phyloP scores from a whole-genome alignment of 1,284 basidiomycete species.

The Boletus mariae region DNA sequence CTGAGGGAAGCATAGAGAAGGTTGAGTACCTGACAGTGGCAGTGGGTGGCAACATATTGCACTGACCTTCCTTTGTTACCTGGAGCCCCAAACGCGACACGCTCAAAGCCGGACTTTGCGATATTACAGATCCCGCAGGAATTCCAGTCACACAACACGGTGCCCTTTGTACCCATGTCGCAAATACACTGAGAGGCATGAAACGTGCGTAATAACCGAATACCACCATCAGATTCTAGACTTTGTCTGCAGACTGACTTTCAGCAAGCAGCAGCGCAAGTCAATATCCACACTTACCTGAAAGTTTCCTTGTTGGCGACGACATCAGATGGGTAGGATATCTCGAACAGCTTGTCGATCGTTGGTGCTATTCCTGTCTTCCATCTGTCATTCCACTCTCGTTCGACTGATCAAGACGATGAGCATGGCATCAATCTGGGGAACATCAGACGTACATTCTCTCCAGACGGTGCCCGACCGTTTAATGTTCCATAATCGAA shows the following conservation, averaged over 20 bases:
- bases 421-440: slow-evolving; percentile 15
- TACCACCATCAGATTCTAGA: slow-evolving; percentile 28
- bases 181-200: slow-evolving; percentile 63
- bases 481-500: slow-evolving; percentile 32
- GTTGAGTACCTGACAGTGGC: slow-evolving; percentile 3
- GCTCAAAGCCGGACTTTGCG: slow-evolving; percentile 50
- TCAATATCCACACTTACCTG: slow-evolving; percentile 38
- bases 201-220: slow-evolving; percentile 51
- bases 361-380: slow-evolving; percentile 35
- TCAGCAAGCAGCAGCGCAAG: slow-evolving; percentile 5
- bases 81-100: slow-evolving; percentile 50
- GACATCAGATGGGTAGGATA: slow-evolving; percentile 33
- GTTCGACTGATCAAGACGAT: slow-evolving; percentile 24
- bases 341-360: slow-evolving; percentile 53
- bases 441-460: slow-evolving; percentile 29
- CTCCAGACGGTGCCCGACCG: slow-evolving; percentile 32
- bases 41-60: background rate
- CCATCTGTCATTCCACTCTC: slow-evolving; percentile 51
- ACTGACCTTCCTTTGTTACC: slow-evolving; percentile 51
- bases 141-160: slow-evolving; percentile 47
- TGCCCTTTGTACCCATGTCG: slow-evolving; percentile 53
- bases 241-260: slow-evolving; percentile 22
- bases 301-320: slow-evolving; percentile 42
- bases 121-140: slow-evolving; percentile 62
- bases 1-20: slow-evolving; percentile 21